phyloP scores from a whole-genome alignment of 306 rosid genomes.

The Citrullus mucosospermus region DNA sequence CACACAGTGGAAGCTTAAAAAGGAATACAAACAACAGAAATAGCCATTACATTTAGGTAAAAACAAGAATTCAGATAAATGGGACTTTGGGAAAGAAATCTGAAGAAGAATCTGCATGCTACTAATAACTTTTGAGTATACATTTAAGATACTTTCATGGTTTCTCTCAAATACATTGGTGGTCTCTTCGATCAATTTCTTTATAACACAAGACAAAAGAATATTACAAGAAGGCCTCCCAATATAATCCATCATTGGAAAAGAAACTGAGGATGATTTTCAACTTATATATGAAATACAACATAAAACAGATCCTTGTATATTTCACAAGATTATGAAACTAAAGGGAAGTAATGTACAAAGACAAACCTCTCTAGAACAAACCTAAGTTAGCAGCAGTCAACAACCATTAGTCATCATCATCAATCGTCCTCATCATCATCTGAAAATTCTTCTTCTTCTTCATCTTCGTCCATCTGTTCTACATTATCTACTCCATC shows the following conservation, averaged over 20 bases:
- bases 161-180: not conserved
- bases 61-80: not conserved
- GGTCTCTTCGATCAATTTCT: not conserved
- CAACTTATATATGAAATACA: not conserved
- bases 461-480: constrained; percentile 31
- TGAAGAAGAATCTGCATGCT: not conserved
- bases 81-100: not conserved
- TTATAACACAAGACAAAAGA: not conserved
- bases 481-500: constrained; percentile 40
- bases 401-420: not conserved
- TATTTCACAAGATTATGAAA: not conserved
- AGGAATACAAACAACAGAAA: not conserved
- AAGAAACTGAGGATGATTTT: not conserved
- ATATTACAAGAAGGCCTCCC: not conserved
- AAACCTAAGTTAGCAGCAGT: not conserved
- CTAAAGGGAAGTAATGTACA: not conserved
- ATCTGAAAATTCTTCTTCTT: constrained; percentile 26
- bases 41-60: not conserved
- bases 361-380: not conserved
- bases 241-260: not conserved
- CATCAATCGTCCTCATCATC: constrained; percentile 13
- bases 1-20: not conserved
- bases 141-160: not conserved
- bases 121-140: not conserved
- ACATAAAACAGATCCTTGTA: not conserved